Evolutionary conservation across 805 yeast species (phyloP).

Genomic region (Candida tallmaniae): DNA sequence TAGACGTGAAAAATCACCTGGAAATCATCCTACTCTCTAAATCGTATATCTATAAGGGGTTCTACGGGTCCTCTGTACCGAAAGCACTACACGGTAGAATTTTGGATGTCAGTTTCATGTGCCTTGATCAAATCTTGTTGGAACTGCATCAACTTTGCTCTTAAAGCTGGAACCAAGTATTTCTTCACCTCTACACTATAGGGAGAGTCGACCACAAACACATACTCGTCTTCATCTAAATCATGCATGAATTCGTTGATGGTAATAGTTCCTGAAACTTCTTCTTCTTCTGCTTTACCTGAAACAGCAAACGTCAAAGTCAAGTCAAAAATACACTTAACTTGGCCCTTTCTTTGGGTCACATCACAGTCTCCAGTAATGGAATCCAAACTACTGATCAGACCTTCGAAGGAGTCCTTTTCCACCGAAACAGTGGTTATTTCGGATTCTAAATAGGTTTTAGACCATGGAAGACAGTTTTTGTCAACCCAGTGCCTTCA

Average conservation of each 20-base stretch:
- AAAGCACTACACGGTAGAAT: constrained; percentile 19
- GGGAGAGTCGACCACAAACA: constrained; percentile 41
- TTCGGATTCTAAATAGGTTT: constrained; percentile 41
- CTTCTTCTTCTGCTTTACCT: constrained; percentile 35
- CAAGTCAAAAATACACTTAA: constrained; percentile 70
- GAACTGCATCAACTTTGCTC: constrained; percentile 47
- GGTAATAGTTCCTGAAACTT: constrained; percentile 39
- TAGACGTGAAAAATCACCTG: not conserved
- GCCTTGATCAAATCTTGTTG: constrained; percentile 58
- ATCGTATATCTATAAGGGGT: not conserved
- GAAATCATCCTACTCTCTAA: too few species aligned
- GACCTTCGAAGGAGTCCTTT: constrained; percentile 19
- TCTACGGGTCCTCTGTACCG: too few species aligned
- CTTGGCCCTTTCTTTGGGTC: constrained; percentile 79
- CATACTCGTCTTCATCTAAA: constrained; percentile 63
- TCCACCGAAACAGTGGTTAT: constrained; percentile 27
- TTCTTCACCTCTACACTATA: constrained; percentile 41
- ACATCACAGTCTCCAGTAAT: constrained; percentile 74
- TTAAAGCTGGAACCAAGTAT: constrained; percentile 49
- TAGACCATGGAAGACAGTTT: constrained; percentile 63
- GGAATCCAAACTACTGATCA: constrained; percentile 38
- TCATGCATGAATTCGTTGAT: constrained; percentile 76
- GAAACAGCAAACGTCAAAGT: constrained; percentile 44
- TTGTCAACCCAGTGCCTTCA: constrained; percentile 72
- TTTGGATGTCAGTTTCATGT: constrained; percentile 63